phyloP scores from a whole-genome alignment of 768 basidiomycete genomes.

The Dictyophora rubrovolvata region DNA sequence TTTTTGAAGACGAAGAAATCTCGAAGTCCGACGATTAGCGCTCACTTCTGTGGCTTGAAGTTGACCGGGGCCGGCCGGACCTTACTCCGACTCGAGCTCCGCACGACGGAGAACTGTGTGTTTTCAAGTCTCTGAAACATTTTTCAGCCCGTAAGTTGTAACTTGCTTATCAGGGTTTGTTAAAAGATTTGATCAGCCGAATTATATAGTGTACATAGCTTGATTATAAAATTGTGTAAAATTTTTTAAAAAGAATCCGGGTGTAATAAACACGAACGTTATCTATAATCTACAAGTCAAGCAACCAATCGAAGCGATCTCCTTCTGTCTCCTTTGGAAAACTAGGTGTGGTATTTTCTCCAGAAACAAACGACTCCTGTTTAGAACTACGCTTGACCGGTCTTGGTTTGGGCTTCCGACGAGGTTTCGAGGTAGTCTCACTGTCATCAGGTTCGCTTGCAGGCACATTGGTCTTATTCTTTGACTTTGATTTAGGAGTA shows the following conservation, averaged over 20 bases:
- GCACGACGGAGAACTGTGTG: too few species aligned
- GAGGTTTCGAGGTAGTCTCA: background rate
- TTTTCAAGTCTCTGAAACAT: too few species aligned
- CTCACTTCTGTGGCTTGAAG: too few species aligned
- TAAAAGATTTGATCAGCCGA: too few species aligned
- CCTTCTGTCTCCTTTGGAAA: background rate
- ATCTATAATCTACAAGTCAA: background rate
- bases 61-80: too few species aligned
- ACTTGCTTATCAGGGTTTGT: too few species aligned
- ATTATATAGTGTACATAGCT: too few species aligned
- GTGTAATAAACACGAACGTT: background rate
- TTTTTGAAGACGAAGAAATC: background rate
- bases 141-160: too few species aligned
- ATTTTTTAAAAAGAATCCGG: too few species aligned
- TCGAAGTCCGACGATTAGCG: too few species aligned
- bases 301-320: background rate
- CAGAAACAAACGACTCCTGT: background rate
- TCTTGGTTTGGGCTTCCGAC: background rate
- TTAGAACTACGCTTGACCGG: background rate
- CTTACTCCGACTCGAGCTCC: too few species aligned
- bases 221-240: too few species aligned
- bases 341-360: background rate
- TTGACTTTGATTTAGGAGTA: background rate
- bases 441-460: background rate
- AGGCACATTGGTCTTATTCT: background rate